Conservation (phyloP, 305 asterid genomes). For the Euphrasia arctica region DNA sequence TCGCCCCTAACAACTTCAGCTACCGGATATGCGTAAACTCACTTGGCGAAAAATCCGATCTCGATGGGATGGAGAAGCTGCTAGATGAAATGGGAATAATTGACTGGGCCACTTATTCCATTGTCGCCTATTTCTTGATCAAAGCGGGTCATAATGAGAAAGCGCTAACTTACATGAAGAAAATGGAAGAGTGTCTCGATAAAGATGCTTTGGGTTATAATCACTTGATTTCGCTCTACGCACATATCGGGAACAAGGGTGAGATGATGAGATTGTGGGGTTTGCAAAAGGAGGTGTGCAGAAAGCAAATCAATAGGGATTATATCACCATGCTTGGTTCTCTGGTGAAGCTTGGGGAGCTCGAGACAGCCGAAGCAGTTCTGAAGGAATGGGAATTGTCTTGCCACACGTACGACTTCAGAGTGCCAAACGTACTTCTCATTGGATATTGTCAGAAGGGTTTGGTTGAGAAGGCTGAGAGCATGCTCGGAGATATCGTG, state of each 20-base stretch:
- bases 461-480: constrained; percentile 42
- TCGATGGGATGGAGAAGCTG: constrained; percentile 50
- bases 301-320: constrained; percentile 57
- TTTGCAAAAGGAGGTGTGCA: constrained; percentile 44
- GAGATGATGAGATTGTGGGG: constrained; percentile 61
- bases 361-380: constrained; percentile 43
- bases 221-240: constrained; percentile 61
- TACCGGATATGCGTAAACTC: constrained; percentile 55
- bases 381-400: constrained; percentile 51
- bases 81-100: constrained; percentile 45
- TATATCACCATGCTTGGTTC: constrained; percentile 51
- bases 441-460: constrained; percentile 59
- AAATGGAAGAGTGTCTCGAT: constrained; percentile 40
- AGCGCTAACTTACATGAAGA: constrained; percentile 42
- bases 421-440: constrained; percentile 53
- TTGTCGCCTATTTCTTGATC: constrained; percentile 40
- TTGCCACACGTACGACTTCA: constrained; percentile 41
- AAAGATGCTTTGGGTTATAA: constrained; percentile 50
- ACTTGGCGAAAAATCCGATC: constrained; percentile 49
- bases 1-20: constrained; percentile 52
- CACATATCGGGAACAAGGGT: constrained; percentile 42
- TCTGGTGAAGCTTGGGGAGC: constrained; percentile 54
- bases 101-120: constrained; percentile 55
- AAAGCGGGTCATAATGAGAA: constrained; percentile 45
- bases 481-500: constrained; percentile 36